Conservation (phyloP, 2,329 filamentous ascomycete genomes). For the Alternaria solani region DNA sequence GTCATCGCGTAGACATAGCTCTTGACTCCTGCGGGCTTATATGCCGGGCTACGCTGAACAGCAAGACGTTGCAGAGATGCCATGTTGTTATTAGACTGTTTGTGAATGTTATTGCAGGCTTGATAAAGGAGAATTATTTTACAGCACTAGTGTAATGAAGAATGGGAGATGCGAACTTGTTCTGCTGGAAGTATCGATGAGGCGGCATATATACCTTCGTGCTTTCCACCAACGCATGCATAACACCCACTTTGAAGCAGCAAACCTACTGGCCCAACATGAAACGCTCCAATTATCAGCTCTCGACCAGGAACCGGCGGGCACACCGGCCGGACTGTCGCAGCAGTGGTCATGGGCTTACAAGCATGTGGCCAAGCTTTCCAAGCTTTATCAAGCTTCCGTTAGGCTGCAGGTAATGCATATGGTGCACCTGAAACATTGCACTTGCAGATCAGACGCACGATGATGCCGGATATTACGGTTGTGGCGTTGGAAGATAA, state of each 20-base stretch:
- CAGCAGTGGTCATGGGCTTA: not conserved
- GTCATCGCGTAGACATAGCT: slow-evolving; percentile 31
- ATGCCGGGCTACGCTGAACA: slow-evolving; percentile 26
- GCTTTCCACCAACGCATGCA: slow-evolving; percentile 4
- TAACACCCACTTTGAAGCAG: not conserved
- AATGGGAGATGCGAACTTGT: not conserved
- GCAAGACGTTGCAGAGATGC: slow-evolving; percentile 27
- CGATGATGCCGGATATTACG: not conserved
- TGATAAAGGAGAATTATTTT: not conserved
- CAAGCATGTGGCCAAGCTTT: slow-evolving; percentile 20
- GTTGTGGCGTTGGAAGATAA: not conserved
- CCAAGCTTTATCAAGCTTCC: slow-evolving; percentile 12
- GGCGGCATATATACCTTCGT: not conserved
- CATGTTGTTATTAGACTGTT: slow-evolving; percentile 4
- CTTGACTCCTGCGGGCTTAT: slow-evolving; percentile 28
- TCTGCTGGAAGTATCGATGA: not conserved
- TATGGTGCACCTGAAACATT: slow-evolving; percentile 1
- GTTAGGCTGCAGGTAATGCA: not conserved
- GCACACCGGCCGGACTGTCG: not conserved
- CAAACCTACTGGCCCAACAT: slow-evolving; percentile 1
- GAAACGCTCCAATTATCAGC: slow-evolving; percentile 1
- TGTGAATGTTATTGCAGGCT: not conserved
- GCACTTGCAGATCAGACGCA: slow-evolving; percentile 5
- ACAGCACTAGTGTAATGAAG: not conserved
- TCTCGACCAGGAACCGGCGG: not conserved